phyloP scores from a whole-genome alignment of 495 filamentous ascomycete genomes.

The Pseudoneurospora amorphoporcata region DNA sequence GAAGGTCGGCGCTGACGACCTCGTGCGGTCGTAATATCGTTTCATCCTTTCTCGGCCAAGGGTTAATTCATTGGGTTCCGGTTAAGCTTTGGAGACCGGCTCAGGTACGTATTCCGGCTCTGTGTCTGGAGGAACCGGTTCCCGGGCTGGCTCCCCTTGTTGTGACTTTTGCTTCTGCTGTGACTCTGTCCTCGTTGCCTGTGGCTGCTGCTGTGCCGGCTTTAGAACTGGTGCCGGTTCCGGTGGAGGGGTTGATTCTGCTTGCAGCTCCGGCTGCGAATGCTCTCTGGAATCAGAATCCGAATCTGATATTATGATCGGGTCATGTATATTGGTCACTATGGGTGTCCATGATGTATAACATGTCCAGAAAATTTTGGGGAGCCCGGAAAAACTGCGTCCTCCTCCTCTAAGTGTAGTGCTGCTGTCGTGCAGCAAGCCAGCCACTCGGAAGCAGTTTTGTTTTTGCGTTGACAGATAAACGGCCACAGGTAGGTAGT shows the following conservation, averaged over 20 bases:
- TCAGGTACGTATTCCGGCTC: not conserved
- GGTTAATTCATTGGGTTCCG: not conserved
- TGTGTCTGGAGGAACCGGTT: not conserved
- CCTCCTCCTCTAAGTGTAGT: too few relatives aligned
- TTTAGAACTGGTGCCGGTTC: not conserved
- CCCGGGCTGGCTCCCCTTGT: not conserved
- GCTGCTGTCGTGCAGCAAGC: too few relatives aligned
- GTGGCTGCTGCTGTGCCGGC: not conserved
- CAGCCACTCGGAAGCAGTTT: not conserved
- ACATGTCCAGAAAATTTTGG: too few relatives aligned
- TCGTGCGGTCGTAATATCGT: conserved; percentile 12
- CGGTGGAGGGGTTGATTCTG: not conserved
- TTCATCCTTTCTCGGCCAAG: conserved; percentile 6
- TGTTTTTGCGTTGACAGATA: not conserved
- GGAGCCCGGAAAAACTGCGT: too few relatives aligned
- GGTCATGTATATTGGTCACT: not conserved
- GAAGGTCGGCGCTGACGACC: conserved; percentile 13
- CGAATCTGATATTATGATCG: not conserved
- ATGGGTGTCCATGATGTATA: not conserved
- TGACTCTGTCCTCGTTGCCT: not conserved
- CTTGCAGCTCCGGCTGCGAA: not conserved
- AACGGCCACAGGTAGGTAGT: not conserved
- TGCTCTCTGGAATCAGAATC: not conserved
- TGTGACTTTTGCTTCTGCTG: not conserved
- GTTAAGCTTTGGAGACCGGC: not conserved